Evolutionary conservation across 129 eudicot species (phyloP).

Genomic region (Chrysanthemum lavandulifolium): DNA sequence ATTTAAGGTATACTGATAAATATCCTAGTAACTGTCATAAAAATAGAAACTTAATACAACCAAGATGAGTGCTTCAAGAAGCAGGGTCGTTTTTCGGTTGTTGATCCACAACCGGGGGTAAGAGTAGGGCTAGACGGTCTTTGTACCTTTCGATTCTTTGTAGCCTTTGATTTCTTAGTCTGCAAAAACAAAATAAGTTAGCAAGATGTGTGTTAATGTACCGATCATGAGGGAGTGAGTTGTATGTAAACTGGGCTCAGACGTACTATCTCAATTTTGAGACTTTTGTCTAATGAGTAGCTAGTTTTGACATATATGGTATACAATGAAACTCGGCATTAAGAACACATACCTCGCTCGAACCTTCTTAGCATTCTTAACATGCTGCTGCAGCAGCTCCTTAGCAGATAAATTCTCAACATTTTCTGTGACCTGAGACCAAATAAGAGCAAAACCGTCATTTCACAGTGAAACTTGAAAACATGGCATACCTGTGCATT

Average conservation of each 20-base stretch:
- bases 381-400: conserved; percentile 68
- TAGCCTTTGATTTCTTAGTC: conserved; percentile 76
- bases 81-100: conserved; percentile 48
- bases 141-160: conserved; percentile 80
- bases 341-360: conserved; percentile 57
- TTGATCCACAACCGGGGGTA: conserved; percentile 72
- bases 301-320: not conserved
- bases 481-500: not conserved
- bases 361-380: conserved; percentile 87
- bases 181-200: conserved; percentile 20
- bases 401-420: conserved; percentile 53
- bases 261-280: not conserved
- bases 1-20: not conserved
- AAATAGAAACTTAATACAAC: not conserved
- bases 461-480: conserved; percentile 3
- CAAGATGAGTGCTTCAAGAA: conserved; percentile 18
- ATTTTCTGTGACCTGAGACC: conserved; percentile 45
- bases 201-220: not conserved
- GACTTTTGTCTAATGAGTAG: not conserved
- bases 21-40: conserved; percentile 15
- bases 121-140: conserved; percentile 83
- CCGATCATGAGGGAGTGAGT: too few relatives aligned
- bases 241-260: too few relatives aligned
- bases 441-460: conserved; percentile 20
- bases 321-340: conserved; percentile 2